Conservation (phyloP, 2,329 filamentous ascomycete genomes). For the Sphaerulina vaccinii region DNA sequence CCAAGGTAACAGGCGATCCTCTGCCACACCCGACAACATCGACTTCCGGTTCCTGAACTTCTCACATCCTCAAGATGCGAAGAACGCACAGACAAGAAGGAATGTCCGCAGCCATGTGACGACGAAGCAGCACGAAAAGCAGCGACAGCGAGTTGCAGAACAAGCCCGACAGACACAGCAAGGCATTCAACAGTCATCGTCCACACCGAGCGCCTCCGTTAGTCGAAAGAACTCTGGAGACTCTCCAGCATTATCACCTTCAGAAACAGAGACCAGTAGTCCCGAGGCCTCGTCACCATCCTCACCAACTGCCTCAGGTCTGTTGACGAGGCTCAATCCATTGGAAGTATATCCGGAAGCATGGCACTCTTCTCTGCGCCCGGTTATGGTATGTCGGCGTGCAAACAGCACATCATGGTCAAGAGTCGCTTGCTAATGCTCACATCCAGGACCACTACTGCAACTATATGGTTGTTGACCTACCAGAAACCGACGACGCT, state of each 20-base stretch:
- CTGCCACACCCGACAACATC: constrained; percentile 25
- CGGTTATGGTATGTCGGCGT: constrained; percentile 30
- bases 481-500: constrained; percentile 43
- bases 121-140: constrained; percentile 25
- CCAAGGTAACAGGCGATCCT: constrained; percentile 28
- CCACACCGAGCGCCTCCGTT: constrained; percentile 16
- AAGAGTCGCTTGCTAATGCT: constrained; percentile 9
- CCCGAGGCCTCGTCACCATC: constrained; percentile 28
- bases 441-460: constrained; percentile 32
- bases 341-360: constrained; percentile 40
- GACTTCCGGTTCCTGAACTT: constrained; percentile 40
- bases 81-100: constrained; percentile 31
- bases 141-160: constrained; percentile 20
- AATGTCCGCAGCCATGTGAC: constrained; percentile 39
- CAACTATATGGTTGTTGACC: constrained; percentile 42
- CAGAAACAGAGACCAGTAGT: constrained; percentile 27
- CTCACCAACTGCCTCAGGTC: constrained; percentile 10
- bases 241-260: constrained; percentile 12
- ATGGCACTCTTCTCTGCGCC: constrained; percentile 39
- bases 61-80: constrained; percentile 38
- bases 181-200: constrained; percentile 10
- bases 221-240: constrained; percentile 15
- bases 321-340: constrained; percentile 28
- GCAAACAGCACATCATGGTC: not conserved
- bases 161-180: constrained; percentile 20